Conservation (phyloP, 192 early-diverging fungal genomes). For the Dissophora globulifera region DNA sequence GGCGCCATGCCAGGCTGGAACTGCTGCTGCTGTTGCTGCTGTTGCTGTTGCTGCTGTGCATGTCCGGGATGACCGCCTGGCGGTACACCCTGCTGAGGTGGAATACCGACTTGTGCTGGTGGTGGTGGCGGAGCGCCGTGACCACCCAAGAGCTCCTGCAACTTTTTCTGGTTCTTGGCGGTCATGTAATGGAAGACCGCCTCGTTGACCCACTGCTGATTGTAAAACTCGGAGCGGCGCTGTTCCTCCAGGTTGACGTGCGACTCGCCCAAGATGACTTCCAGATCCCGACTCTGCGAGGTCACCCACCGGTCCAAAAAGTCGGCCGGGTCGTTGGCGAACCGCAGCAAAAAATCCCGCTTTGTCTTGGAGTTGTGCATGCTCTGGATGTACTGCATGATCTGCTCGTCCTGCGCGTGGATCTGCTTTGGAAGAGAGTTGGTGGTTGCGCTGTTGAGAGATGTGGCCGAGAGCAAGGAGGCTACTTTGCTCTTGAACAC, state of each 20-base stretch:
- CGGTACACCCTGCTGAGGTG: slow-evolving; percentile 4
- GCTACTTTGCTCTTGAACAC: slow-evolving; percentile 68
- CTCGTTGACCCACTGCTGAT: slow-evolving; percentile 84
- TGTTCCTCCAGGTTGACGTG: slow-evolving; percentile 80
- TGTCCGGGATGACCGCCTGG: slow-evolving; percentile 11
- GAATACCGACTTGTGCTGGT: slow-evolving; percentile 1
- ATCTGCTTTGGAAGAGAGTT: slow-evolving; percentile 56
- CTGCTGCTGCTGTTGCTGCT: slow-evolving; percentile 11
- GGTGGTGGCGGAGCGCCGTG: neutral
- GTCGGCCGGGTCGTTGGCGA: slow-evolving; percentile 85
- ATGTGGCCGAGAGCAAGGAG: slow-evolving; percentile 58
- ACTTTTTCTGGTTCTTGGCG: slow-evolving; percentile 64
- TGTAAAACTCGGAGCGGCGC: slow-evolving; percentile 76
- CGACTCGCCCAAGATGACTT: slow-evolving; percentile 81
- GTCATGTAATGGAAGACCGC: slow-evolving; percentile 92
- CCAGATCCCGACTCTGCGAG: slow-evolving; percentile 92
- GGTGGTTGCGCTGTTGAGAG: slow-evolving; percentile 47
- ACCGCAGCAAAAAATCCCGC: slow-evolving; percentile 92
- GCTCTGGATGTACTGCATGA: slow-evolving; percentile 81
- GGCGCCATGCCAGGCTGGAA: slow-evolving; percentile 36
- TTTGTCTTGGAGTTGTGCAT: slow-evolving; percentile 92
- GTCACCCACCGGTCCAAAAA: slow-evolving; percentile 95
- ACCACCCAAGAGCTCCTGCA: slow-evolving; percentile 44
- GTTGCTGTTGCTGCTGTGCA: slow-evolving; percentile 12
- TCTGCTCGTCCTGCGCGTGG: slow-evolving; percentile 55